phyloP scores from a whole-genome alignment of 225 moss, liverwort and hornwort species.

The Physcomitrellopsis africana region DNA sequence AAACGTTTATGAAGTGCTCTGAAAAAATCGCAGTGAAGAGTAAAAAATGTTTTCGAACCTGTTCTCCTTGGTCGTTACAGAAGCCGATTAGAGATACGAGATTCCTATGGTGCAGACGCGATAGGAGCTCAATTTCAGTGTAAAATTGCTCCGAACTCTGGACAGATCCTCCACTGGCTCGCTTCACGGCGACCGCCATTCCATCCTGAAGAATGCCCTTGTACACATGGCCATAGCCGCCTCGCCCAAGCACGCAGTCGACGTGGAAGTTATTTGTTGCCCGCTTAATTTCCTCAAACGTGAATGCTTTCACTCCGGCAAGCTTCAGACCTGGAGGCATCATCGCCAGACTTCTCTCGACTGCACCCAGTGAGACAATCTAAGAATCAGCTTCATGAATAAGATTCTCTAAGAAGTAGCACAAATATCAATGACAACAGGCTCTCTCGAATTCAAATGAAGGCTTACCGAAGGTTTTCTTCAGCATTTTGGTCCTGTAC shows the following conservation, averaged over 20 bases:
- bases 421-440: background rate
- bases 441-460: background rate
- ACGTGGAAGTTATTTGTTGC: slow-evolving; percentile 68
- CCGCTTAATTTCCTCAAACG: slow-evolving; percentile 59
- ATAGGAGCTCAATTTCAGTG: slow-evolving; percentile 59
- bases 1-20: no score
- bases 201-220: slow-evolving; percentile 62
- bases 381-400: background rate
- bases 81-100: slow-evolving; percentile 60
- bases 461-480: slow-evolving; percentile 26
- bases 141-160: slow-evolving; percentile 55
- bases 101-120: slow-evolving; percentile 58
- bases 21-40: background rate
- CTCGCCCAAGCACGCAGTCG: slow-evolving; percentile 54
- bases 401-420: no score
- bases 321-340: slow-evolving; percentile 70
- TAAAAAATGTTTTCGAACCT: slow-evolving; percentile 28
- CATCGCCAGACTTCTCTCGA: slow-evolving; percentile 52
- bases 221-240: slow-evolving; percentile 87
- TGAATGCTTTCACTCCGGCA: slow-evolving; percentile 78
- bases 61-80: slow-evolving; percentile 63
- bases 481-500: background rate
- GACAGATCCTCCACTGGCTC: slow-evolving; percentile 48
- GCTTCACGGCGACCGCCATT: slow-evolving; percentile 50
- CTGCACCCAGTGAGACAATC: slow-evolving; percentile 22